Evolutionary conservation across 2,329 filamentous ascomycete genomes (phyloP), one percentile per base, ranked within the genome.

Genomic region (Xylaria sp.): DNA sequence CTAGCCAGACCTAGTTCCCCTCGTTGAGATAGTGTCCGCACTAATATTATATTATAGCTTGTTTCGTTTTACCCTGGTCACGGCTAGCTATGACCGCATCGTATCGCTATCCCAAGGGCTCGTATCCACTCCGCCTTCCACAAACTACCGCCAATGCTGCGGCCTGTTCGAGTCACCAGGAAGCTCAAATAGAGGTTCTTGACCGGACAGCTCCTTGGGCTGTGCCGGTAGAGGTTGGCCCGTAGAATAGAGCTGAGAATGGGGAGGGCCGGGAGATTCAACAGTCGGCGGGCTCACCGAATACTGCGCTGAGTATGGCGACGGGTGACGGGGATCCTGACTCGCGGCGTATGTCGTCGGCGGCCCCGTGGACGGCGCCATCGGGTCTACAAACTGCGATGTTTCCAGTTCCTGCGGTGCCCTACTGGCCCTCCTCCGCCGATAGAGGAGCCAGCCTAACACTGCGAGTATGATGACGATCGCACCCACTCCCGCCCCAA

Each of bases 401-500:
- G 12, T 53, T 36, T 58, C 30, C 14, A 19, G 39, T 11, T 32
- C 50, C 21, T 34, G 19, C 19, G 42, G 42, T 24, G 4, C 17
- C 27, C 5, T 45, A 12, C 54, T 4, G n/a, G 24, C 42, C 54
- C 12, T 65, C 45, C 50, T 68, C 27, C 70, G 68, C 17, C 70
- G 69, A 34, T 51, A 69, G 8, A 68, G 21, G 11, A 65, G 39
- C 70, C 70, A 71, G 11, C 21, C 53, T 6, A 67, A 6, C 9
- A 69, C 32, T n/a, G 27, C 64, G 32, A 72, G 57, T 9, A 69
- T n/a, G 4, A 69, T 48, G 12, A 65, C 51, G 12, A 45, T 64
- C 1, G 32, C 64, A 1, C 45, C 50, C 2, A 34, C 59, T 7
- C 70, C 69, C 3, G 68, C 59, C 1, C 64, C 66, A 9, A 71